phyloP scores from a whole-genome alignment of 2,329 filamentous ascomycete species.

The Sclerotinia subarctica region DNA sequence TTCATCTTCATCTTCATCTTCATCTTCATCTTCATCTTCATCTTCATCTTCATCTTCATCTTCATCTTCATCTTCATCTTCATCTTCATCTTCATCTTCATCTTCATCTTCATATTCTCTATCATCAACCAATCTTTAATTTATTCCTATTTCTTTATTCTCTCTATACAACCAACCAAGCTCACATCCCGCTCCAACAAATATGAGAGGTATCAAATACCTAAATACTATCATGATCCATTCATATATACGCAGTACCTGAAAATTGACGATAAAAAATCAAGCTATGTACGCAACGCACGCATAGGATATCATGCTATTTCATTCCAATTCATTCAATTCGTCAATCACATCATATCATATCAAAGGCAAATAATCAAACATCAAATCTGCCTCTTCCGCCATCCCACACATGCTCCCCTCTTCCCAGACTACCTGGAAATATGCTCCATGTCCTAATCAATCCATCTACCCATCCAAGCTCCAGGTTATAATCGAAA shows the following conservation, averaged over 20 bases:
- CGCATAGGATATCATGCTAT: conserved; percentile 14
- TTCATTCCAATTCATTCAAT: neutral
- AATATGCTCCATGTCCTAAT: neutral
- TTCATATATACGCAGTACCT: neutral
- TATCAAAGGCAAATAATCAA: conserved; percentile 1
- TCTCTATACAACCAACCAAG: conserved; percentile 7
- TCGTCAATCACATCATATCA: conserved; percentile 9
- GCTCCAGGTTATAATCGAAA: neutral
- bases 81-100: neutral
- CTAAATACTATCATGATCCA: neutral
- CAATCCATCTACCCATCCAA: neutral
- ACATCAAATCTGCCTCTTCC: neutral
- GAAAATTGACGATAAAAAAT: neutral
- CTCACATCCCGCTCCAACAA: neutral
- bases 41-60: neutral
- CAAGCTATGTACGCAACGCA: neutral
- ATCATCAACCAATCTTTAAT: neutral
- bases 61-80: neutral
- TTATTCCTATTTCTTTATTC: neutral
- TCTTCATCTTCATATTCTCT: neutral
- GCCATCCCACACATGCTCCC: neutral
- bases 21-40: neutral
- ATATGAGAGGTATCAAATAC: neutral
- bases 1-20: neutral
- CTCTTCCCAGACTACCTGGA: neutral